A percentile compares a stretch with the other conserved stretches of the same genome.
Evolutionary conservation across 139 green algal species (phyloP).

Genomic region (Tetradesmus lagerheimii): DNA sequence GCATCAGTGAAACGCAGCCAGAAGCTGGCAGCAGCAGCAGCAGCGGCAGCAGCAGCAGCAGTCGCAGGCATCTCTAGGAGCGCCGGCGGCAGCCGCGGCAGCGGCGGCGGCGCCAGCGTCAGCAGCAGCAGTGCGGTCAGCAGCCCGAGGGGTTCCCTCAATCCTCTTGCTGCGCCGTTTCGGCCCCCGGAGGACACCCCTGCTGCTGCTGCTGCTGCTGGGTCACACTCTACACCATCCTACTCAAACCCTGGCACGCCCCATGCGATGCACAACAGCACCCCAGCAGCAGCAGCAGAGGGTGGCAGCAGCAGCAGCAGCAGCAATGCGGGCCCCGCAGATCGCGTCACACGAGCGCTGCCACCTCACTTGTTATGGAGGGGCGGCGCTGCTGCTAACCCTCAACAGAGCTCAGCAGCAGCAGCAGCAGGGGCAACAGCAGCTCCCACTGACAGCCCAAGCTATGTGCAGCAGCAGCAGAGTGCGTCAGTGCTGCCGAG

Average conservation of each 20-base stretch:
- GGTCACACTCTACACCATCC: not conserved
- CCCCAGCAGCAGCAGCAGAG: not conserved
- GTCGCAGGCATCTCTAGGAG: not conserved
- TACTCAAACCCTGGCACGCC: not conserved
- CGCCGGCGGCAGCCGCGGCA: not conserved
- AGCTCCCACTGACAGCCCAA: not conserved
- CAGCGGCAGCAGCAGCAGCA: not conserved
- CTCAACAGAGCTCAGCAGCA: not conserved
- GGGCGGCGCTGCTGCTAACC: not conserved
- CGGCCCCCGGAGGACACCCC: not conserved
- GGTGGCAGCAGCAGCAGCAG: not conserved
- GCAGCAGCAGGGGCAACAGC: not conserved
- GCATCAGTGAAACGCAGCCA: not conserved
- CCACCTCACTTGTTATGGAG: not conserved
- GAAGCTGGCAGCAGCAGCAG: not conserved
- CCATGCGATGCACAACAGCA: not conserved
- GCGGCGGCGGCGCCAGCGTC: not conserved
- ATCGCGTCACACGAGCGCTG: not conserved
- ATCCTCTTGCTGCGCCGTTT: not conserved
- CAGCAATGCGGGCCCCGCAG: not conserved
- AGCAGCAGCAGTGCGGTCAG: not conserved
- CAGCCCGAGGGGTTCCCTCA: not conserved
- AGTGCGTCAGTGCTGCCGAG: too few species aligned
- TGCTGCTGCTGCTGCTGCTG: not conserved
- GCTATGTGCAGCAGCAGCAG: not conserved